These are phyloP conservation scores for Chytridium lagenaria DNA, from an alignment of 371 early-diverging fungal species.

Conservation along the genomic window DNA sequence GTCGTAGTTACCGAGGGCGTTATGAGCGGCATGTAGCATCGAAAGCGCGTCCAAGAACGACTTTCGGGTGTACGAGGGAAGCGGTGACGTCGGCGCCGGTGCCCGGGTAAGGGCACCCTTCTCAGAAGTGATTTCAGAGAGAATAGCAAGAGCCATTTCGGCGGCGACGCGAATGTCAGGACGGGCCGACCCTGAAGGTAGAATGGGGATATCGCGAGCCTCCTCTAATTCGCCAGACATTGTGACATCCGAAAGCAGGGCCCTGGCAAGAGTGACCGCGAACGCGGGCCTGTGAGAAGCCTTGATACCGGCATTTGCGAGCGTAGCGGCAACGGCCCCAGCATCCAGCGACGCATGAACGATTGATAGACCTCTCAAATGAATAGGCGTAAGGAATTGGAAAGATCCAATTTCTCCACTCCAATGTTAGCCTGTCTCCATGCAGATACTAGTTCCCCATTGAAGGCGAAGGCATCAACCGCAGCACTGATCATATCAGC, in stretches of 20 bases:
- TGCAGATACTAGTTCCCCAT: not conserved
- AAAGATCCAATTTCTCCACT: not conserved
- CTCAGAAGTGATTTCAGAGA: not conserved
- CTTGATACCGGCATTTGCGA: not conserved
- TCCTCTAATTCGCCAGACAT: not conserved
- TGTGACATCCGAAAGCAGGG: not conserved
- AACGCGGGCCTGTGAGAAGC: not conserved
- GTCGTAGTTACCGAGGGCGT: not conserved
- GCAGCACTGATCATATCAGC: not conserved
- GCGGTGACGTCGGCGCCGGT: not conserved
- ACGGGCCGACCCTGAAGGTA: not conserved
- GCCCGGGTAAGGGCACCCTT: not conserved
- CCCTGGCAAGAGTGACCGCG: not conserved
- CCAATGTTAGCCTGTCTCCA: not conserved
- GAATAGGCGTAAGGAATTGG: not conserved
- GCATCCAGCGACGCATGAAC: not conserved
- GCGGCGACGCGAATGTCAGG: not conserved
- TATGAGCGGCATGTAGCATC: conserved; percentile 1
- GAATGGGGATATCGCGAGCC: not conserved
- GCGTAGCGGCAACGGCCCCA: not conserved
- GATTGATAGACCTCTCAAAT: not conserved
- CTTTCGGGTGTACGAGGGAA: too few relatives aligned
- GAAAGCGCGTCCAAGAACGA: too few relatives aligned
- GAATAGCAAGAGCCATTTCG: not conserved
- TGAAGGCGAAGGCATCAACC: conserved; percentile 1